A percentile compares a stretch with the other conserved stretches of the same genome.
Evolutionary conservation across 768 basidiomycete genomes (phyloP).

Genomic region (Xerocomellus chrysenteron): DNA sequence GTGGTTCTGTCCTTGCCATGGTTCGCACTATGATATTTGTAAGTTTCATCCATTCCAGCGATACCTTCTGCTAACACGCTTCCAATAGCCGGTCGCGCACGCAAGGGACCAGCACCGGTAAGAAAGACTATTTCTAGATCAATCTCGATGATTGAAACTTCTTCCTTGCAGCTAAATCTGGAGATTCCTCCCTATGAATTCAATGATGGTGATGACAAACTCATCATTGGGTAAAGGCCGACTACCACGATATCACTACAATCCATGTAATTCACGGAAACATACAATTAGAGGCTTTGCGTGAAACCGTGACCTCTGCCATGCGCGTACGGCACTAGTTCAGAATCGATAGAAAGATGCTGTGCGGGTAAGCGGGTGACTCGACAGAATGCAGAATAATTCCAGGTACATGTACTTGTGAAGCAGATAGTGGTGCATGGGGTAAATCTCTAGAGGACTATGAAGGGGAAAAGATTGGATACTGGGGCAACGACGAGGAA

Average conservation of each 20-base stretch:
- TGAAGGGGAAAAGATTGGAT: not conserved
- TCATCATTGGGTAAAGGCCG: slow-evolving; percentile 70
- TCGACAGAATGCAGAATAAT: not conserved
- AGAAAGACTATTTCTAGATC: slow-evolving; percentile 30
- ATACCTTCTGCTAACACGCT: slow-evolving; percentile 13
- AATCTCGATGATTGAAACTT: slow-evolving; percentile 8
- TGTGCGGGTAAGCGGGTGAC: not conserved
- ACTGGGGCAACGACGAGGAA: slow-evolving; percentile 7
- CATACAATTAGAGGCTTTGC: slow-evolving; percentile 24
- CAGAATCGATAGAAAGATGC: not conserved
- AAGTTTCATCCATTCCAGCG: slow-evolving; percentile 28
- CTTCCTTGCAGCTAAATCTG: slow-evolving; percentile 70
- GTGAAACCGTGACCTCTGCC: slow-evolving; percentile 1
- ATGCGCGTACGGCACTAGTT: too few relatives aligned
- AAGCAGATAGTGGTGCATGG: not conserved
- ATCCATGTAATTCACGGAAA: slow-evolving; percentile 18
- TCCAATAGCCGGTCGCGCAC: slow-evolving; percentile 79
- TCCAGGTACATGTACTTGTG: not conserved
- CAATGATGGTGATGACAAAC: slow-evolving; percentile 83
- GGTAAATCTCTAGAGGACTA: not conserved
- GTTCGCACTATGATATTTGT: slow-evolving; percentile 98
- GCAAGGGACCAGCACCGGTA: slow-evolving; percentile 95
- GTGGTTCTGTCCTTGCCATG: slow-evolving; percentile 99
- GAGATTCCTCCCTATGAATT: slow-evolving; percentile 90
- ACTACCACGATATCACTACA: slow-evolving; percentile 9